phyloP scores from a whole-genome alignment of 2,329 filamentous ascomycete species.

The Alternaria triticina region DNA sequence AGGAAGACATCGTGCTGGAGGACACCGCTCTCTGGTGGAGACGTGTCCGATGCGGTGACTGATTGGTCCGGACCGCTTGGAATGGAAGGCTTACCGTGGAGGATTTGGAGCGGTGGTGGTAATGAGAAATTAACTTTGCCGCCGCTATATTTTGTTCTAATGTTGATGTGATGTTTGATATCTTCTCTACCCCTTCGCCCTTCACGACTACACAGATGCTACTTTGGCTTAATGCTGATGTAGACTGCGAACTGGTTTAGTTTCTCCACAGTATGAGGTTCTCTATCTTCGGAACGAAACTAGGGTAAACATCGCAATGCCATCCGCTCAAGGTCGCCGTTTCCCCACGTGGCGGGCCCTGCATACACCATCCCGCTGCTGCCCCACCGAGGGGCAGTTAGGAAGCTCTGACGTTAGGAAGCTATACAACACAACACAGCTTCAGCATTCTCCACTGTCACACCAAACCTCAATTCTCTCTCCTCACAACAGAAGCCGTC shows the following conservation, averaged over 20 bases:
- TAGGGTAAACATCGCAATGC: background rate
- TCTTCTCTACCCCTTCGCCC: background rate
- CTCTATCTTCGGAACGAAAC: background rate
- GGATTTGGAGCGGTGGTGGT: conserved; percentile 34
- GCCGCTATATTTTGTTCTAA: conserved; percentile 30
- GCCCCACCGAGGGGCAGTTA: background rate
- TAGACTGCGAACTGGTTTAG: background rate
- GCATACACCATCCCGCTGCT: background rate
- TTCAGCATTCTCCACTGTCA: background rate
- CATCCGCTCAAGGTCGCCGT: background rate
- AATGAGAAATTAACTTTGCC: conserved; percentile 35
- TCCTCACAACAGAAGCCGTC: background rate
- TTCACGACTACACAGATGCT: background rate
- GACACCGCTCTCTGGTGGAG: conserved; percentile 28
- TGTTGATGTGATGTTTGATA: conserved; percentile 4
- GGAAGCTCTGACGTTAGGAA: background rate
- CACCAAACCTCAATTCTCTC: background rate
- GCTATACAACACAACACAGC: background rate
- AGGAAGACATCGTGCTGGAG: conserved; percentile 29
- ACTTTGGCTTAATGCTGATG: background rate
- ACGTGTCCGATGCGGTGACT: conserved; percentile 26
- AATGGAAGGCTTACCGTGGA: conserved; percentile 29
- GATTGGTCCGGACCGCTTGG: conserved; percentile 38
- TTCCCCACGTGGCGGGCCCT: background rate
- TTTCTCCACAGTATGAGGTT: background rate